Evolutionary conservation across 169 alveolate species (phyloP).

Genomic region (Eimeria necatrix): DNA sequence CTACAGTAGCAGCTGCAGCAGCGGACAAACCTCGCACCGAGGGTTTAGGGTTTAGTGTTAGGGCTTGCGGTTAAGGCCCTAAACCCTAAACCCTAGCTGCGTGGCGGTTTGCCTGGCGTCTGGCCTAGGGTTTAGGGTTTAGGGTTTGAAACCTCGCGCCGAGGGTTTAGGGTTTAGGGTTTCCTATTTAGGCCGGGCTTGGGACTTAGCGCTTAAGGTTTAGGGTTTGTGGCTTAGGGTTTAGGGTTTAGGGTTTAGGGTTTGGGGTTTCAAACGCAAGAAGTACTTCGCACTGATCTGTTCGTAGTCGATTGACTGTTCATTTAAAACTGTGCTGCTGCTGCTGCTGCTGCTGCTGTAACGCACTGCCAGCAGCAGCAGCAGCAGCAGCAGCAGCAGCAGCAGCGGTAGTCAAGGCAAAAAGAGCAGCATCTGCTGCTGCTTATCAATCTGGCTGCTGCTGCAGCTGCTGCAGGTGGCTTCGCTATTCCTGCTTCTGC

Average conservation of each 20-base stretch:
- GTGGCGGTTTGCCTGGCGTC: too few species aligned
- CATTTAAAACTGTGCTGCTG: neutral
- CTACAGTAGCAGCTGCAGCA: too few species aligned
- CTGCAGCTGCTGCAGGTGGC: neutral
- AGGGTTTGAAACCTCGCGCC: too few species aligned
- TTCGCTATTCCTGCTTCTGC: neutral
- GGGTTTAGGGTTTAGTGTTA: slow-evolving; percentile 12
- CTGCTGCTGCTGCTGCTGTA: neutral
- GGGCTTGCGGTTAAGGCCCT: too few species aligned
- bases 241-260: too few species aligned
- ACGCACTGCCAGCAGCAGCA: neutral
- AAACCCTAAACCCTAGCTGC: too few species aligned
- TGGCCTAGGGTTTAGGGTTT: too few species aligned
- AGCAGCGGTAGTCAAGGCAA: neutral
- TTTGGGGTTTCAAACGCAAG: neutral
- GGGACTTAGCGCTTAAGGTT: neutral
- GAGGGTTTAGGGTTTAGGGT: too few species aligned
- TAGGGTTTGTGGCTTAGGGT: too few species aligned
- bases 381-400: slow-evolving; percentile 14
- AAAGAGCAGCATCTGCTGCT: neutral
- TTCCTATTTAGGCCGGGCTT: too few species aligned
- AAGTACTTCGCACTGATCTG: neutral
- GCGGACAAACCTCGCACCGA: too few species aligned
- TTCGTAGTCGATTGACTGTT: neutral
- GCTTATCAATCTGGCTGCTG: neutral